Percentiles rank a stretch among this genome's conserved stretches.
phyloP scores from a whole-genome alignment of 352 stramenopile species.

The Globisporangium cederbergense region DNA sequence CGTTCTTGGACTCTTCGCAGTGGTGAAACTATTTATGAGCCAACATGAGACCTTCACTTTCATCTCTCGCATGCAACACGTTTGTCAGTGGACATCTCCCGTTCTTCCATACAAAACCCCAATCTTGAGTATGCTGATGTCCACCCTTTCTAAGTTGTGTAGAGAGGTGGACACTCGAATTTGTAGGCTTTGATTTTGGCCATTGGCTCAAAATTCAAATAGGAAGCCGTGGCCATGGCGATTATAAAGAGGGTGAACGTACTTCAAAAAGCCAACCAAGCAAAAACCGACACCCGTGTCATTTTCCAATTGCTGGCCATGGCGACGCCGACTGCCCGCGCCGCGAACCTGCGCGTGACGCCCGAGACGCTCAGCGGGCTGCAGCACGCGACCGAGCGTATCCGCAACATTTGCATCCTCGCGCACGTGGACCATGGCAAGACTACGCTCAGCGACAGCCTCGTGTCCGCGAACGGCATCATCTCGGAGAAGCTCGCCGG shows the following conservation, averaged over 20 bases:
- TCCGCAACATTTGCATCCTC: constrained; percentile 95
- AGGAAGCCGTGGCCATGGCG: too few relatives aligned
- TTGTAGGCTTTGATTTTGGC: too few relatives aligned
- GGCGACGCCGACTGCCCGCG: background rate
- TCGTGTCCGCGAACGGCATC: constrained; percentile 96
- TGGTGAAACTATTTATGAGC: background rate
- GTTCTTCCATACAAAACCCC: too few relatives aligned
- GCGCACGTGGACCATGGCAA: constrained; percentile 94
- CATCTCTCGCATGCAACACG: too few relatives aligned
- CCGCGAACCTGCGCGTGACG: constrained; percentile 34
- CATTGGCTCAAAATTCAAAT: too few relatives aligned
- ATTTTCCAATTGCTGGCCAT: constrained; percentile 10
- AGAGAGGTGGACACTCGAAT: too few relatives aligned
- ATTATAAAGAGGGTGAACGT: too few relatives aligned
- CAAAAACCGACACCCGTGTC: background rate
- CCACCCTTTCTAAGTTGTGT: too few relatives aligned
- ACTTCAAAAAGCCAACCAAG: too few relatives aligned
- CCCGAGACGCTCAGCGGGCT: constrained; percentile 50
- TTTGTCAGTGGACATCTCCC: too few relatives aligned
- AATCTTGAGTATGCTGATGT: too few relatives aligned
- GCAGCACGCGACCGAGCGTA: constrained; percentile 71
- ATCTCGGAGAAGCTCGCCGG: constrained; percentile 96
- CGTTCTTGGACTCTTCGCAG: too few relatives aligned
- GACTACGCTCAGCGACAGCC: constrained; percentile 92
- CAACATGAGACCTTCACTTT: background rate